phyloP scores from a whole-genome alignment of 441 rosid genomes.

The Dalechampia spathulata region DNA sequence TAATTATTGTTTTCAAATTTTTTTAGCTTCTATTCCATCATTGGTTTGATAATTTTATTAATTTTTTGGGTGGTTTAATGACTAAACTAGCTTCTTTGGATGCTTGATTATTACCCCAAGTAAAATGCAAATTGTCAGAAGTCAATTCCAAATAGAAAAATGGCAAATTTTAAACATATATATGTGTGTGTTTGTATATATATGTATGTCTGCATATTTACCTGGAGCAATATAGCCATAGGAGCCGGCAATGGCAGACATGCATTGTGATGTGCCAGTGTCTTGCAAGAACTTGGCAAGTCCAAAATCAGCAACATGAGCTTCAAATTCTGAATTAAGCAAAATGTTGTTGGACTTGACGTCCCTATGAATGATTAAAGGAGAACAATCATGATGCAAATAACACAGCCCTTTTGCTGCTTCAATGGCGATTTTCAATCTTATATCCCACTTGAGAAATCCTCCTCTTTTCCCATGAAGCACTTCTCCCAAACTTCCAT shows the following conservation, averaged over 20 bases:
- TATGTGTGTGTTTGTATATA: no score
- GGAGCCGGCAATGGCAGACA: constrained; percentile 83
- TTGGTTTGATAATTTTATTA: no score
- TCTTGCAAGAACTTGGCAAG: constrained; percentile 72
- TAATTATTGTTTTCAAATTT: no score
- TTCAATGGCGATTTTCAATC: constrained; percentile 60
- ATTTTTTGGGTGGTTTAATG: no score
- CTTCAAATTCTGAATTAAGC: constrained; percentile 63
- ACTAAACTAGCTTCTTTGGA: constrained; percentile 5
- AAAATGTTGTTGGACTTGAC: constrained; percentile 83
- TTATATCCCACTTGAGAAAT: constrained; percentile 53
- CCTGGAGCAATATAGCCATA: constrained; percentile 90
- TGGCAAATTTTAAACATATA: no score
- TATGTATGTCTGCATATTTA: constrained; percentile 10
- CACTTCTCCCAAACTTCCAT: constrained; percentile 73
- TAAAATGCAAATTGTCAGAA: constrained; percentile 19
- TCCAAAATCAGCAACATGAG: constrained; percentile 90
- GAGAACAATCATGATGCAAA: constrained; percentile 73
- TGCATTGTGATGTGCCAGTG: constrained; percentile 60
- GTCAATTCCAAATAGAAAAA: no score
- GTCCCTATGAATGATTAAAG: constrained; percentile 56
- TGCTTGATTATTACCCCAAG: constrained; percentile 11
- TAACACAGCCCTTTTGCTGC: constrained; percentile 79
- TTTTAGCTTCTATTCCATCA: no score
- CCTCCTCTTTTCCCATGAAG: constrained; percentile 71